Conservation (phyloP, 768 basidiomycete genomes). For the Pleurotus ostreatus region DNA sequence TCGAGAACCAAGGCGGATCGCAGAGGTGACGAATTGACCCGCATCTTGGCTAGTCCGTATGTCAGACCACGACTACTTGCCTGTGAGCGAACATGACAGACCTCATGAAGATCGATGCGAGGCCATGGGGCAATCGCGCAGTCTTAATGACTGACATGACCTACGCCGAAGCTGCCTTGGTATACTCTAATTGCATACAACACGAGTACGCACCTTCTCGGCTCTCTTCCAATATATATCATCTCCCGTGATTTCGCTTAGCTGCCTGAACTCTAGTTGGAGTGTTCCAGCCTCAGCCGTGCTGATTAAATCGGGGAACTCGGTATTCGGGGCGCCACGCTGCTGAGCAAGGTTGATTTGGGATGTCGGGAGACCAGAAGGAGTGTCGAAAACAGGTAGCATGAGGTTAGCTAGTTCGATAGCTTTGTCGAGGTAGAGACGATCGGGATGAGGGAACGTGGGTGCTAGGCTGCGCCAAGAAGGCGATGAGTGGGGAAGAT, state of each 20-base stretch:
- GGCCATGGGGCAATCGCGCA: conserved; percentile 60
- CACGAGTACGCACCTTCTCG: conserved; percentile 49
- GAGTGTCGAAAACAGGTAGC: conserved; percentile 77
- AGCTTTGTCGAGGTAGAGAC: conserved; percentile 65
- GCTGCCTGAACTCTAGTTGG: conserved; percentile 88
- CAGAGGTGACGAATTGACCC: conserved; percentile 50
- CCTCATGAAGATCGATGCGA: conserved; percentile 86
- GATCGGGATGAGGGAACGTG: conserved; percentile 34
- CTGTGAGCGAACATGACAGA: conserved; percentile 23
- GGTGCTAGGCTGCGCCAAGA: background rate
- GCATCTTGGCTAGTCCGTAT: conserved; percentile 26
- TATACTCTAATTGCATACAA: no score
- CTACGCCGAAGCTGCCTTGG: conserved; percentile 17
- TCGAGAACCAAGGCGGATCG: conserved; percentile 86
- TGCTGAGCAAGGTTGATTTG: conserved; percentile 66
- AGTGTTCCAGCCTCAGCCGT: conserved; percentile 87
- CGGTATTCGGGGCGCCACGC: conserved; percentile 55
- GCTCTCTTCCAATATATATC: conserved; percentile 77
- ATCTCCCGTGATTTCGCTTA: conserved; percentile 76
- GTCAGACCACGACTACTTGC: background rate
- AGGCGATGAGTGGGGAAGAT: background rate
- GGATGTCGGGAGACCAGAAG: conserved; percentile 77
- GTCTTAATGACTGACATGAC: conserved; percentile 68
- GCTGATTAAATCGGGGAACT: conserved; percentile 61
- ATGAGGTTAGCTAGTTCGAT: conserved; percentile 84